Percentiles rank a stretch among this genome's conserved stretches.
These are phyloP conservation scores for Tilletia horrida DNA, from an alignment of 1,284 basidiomycete genomes.

Conservation along the genomic window DNA sequence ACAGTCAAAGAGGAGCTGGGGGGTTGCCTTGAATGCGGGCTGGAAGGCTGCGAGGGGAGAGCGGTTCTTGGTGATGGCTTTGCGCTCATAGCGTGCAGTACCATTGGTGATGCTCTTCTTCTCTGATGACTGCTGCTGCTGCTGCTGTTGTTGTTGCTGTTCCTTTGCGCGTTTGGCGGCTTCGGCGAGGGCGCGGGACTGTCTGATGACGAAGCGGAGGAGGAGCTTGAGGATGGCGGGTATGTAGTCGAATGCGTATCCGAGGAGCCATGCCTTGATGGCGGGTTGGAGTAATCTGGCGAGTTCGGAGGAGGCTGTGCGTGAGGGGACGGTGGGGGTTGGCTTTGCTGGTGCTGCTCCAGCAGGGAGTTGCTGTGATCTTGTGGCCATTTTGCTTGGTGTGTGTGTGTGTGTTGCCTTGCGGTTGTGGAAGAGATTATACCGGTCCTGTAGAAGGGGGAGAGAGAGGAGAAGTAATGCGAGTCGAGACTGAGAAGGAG, in stretches of 20 bases:
- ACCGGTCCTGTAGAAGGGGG: too few relatives aligned
- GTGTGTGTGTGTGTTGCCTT: too few relatives aligned
- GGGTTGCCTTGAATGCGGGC: slow-evolving; percentile 6
- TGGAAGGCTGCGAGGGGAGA: neutral
- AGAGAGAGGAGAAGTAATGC: too few relatives aligned
- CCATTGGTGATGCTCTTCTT: neutral
- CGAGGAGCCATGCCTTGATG: slow-evolving; percentile 39
- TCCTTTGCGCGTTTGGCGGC: slow-evolving; percentile 1
- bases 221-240: slow-evolving; percentile 45
- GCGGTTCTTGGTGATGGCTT: neutral
- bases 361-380: too few relatives aligned
- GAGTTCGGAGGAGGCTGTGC: neutral
- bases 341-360: too few relatives aligned
- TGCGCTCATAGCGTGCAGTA: neutral
- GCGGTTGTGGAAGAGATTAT: too few relatives aligned
- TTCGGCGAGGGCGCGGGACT: slow-evolving; percentile 3
- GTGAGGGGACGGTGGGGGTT: neutral
- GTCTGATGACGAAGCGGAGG: slow-evolving; percentile 30
- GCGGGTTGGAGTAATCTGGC: slow-evolving; percentile 34
- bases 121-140: neutral
- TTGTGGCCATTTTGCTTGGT: too few relatives aligned
- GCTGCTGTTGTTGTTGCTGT: neutral
- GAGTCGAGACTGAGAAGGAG: too few relatives aligned
- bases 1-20: neutral
- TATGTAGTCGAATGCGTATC: slow-evolving; percentile 43